A percentile compares a stretch with the other conserved stretches of the same genome.
phyloP scores from a whole-genome alignment of 176 grass and related monocot species.

The Alopecurus myosuroides region DNA sequence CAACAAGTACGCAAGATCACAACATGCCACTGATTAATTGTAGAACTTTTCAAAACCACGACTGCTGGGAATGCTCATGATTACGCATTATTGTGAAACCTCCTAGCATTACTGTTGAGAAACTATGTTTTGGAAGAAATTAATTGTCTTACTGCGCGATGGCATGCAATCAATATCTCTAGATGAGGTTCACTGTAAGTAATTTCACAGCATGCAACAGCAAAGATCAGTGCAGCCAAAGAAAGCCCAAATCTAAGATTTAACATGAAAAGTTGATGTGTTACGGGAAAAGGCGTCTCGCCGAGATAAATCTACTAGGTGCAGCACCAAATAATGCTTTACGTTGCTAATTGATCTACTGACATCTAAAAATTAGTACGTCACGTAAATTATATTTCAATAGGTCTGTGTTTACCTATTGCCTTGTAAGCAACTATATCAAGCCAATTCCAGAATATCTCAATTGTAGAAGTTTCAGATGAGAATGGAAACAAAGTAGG shows the following conservation, averaged over 20 bases:
- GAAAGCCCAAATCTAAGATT: background rate
- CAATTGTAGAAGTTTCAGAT: background rate
- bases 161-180: background rate
- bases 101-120: background rate
- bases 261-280: background rate
- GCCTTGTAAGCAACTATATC: background rate
- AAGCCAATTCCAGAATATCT: background rate
- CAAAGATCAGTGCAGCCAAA: background rate
- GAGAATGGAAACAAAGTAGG: background rate
- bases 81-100: background rate
- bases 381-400: background rate
- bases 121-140: conserved; percentile 13
- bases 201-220: background rate
- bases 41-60: background rate
- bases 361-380: background rate
- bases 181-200: background rate
- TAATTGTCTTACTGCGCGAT: background rate
- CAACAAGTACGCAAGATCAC: background rate
- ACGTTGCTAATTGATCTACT: background rate
- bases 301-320: conserved; percentile 9
- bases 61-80: background rate
- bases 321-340: conserved; percentile 14
- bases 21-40: conserved; percentile 9
- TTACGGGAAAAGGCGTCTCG: background rate
- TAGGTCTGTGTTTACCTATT: background rate